These are phyloP conservation scores for Tylopilus subfusipes DNA, from an alignment of 768 basidiomycete genomes.

Conservation along the genomic window DNA sequence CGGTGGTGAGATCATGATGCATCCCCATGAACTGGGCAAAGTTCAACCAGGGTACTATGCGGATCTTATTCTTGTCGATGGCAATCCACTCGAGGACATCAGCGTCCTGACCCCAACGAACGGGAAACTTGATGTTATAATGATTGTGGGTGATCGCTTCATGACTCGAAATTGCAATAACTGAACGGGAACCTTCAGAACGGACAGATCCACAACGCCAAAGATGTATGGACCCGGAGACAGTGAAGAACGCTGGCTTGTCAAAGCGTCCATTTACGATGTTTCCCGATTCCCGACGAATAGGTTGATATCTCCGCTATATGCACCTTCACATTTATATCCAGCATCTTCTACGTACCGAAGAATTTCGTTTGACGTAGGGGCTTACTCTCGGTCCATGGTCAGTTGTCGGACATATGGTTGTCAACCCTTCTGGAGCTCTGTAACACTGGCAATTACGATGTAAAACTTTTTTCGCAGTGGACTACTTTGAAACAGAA, in stretches of 20 bases:
- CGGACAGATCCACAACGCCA: slow-evolving; percentile 24
- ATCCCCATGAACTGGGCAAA: slow-evolving; percentile 36
- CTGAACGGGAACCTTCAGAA: slow-evolving; percentile 16
- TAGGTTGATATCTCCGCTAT: too few species aligned
- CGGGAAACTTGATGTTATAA: slow-evolving; percentile 32
- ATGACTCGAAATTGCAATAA: background rate
- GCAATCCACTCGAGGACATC: slow-evolving; percentile 37
- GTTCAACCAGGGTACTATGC: slow-evolving; percentile 37
- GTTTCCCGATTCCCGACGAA: background rate
- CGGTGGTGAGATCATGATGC: slow-evolving; percentile 37
- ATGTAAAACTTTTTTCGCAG: too few species aligned
- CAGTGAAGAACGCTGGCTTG: background rate
- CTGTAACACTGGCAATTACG: too few species aligned
- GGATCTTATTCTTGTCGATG: slow-evolving; percentile 35
- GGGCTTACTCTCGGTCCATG: too few species aligned
- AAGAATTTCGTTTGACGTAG: too few species aligned
- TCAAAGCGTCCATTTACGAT: background rate
- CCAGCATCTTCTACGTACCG: too few species aligned
- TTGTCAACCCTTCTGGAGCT: too few species aligned
- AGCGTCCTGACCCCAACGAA: slow-evolving; percentile 28
- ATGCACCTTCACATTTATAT: too few species aligned
- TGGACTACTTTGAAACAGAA: too few species aligned
- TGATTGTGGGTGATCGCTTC: slow-evolving; percentile 28
- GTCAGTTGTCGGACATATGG: too few species aligned
- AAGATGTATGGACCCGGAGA: background rate